Conservation (phyloP, 1,284 basidiomycete genomes). For the Sanguinoderma infundibulare region DNA sequence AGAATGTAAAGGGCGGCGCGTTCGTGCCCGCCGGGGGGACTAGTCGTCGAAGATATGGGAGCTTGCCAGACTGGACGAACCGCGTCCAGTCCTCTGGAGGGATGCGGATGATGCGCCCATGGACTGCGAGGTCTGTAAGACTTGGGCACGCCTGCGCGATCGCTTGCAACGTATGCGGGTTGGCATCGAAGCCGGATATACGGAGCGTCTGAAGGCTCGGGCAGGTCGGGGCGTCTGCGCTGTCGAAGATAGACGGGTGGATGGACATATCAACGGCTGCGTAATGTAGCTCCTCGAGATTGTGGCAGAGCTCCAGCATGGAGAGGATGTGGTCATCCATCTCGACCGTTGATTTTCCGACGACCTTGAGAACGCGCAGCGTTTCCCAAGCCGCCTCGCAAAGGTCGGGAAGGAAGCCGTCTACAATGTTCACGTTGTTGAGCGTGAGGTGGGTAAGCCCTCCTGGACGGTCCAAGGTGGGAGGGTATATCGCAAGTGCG, state of each 20-base stretch:
- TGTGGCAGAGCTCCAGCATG: constrained; percentile 38
- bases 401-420: constrained; percentile 46
- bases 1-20: constrained; percentile 44
- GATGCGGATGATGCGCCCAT: constrained; percentile 43
- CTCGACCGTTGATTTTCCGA: constrained; percentile 36
- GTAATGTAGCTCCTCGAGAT: constrained; percentile 32
- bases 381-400: constrained; percentile 40
- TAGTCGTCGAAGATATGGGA: constrained; percentile 41
- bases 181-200: constrained; percentile 45
- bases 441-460: constrained; percentile 44
- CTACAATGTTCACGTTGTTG: constrained; percentile 46
- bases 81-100: constrained; percentile 43
- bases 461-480: constrained; percentile 40
- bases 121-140: constrained; percentile 45
- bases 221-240: constrained; percentile 23
- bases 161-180: constrained; percentile 38
- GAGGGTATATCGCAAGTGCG: constrained; percentile 46
- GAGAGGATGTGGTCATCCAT: constrained; percentile 45
- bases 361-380: constrained; percentile 42
- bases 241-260: constrained; percentile 31
- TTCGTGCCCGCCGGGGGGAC: constrained; percentile 44
- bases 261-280: constrained; percentile 23
- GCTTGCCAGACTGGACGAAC: constrained; percentile 41
- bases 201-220: constrained; percentile 33
- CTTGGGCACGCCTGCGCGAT: constrained; percentile 42